Conservation (phyloP, 2,329 filamentous ascomycete species). For the Hymenoscyphus infarciens region DNA sequence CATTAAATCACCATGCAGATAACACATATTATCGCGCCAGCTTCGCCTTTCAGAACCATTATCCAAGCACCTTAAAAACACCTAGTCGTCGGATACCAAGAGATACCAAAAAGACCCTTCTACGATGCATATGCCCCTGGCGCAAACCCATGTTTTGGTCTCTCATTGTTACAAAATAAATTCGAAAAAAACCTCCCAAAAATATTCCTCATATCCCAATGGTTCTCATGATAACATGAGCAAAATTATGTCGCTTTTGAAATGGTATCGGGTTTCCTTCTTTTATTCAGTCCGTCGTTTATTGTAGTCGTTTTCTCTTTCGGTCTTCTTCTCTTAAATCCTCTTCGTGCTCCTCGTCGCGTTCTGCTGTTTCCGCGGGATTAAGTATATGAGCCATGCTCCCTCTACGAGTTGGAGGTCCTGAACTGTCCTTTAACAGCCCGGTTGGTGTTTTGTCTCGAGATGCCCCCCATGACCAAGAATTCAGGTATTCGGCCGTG, state of each 20-base stretch:
- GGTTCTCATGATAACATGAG: slow-evolving; percentile 4
- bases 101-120: slow-evolving; percentile 6
- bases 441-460: slow-evolving; percentile 31
- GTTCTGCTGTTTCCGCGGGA: slow-evolving; percentile 63
- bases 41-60: slow-evolving; percentile 8
- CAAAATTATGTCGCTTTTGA: slow-evolving; percentile 5
- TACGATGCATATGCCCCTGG: slow-evolving; percentile 17
- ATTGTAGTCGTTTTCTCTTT: slow-evolving; percentile 60
- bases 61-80: slow-evolving; percentile 10
- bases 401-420: slow-evolving; percentile 61
- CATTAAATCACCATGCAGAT: slow-evolving; percentile 1
- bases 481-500: slow-evolving; percentile 32
- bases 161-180: slow-evolving; percentile 15
- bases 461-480: slow-evolving; percentile 34
- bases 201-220: slow-evolving; percentile 6
- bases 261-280: slow-evolving; percentile 1
- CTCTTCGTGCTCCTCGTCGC: slow-evolving; percentile 62
- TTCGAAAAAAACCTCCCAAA: slow-evolving; percentile 10
- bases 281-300: slow-evolving; percentile 7
- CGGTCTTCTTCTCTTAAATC: slow-evolving; percentile 55
- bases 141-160: slow-evolving; percentile 16
- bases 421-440: slow-evolving; percentile 43
- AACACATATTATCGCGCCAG: slow-evolving; percentile 1
- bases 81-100: neutral
- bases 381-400: slow-evolving; percentile 73